phyloP scores from a whole-genome alignment of 2,329 filamentous ascomycete genomes.

The Exophiala dermatitidis region DNA sequence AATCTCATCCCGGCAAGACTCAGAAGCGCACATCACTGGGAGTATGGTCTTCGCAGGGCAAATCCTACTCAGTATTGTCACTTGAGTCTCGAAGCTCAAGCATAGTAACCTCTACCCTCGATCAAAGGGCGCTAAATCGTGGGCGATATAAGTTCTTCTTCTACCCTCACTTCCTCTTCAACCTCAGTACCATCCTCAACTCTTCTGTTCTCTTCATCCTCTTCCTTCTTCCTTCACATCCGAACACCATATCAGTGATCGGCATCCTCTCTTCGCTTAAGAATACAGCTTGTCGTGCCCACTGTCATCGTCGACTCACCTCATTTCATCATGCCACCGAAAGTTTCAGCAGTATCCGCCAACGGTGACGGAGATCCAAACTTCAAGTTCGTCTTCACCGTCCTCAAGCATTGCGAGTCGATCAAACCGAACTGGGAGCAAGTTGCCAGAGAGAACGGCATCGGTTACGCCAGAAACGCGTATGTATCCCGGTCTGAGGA shows the following conservation, averaged over 20 bases:
- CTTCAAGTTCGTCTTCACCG: conserved; percentile 16
- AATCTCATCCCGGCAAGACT: too few species aligned
- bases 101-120: too few species aligned
- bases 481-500: conserved; percentile 1
- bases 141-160: neutral
- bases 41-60: too few species aligned
- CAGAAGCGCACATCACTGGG: too few species aligned
- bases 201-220: neutral
- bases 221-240: neutral
- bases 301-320: neutral
- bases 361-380: neutral
- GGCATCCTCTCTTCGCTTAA: too few species aligned
- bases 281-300: too few species aligned
- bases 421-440: conserved; percentile 18
- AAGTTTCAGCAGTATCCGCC: neutral
- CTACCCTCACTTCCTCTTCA: neutral
- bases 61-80: too few species aligned
- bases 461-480: conserved; percentile 18
- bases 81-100: too few species aligned
- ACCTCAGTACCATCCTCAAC: neutral
- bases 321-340: conserved; percentile 7
- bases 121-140: neutral
- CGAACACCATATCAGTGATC: neutral
- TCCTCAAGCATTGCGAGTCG: conserved; percentile 13
- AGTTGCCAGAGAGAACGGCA: conserved; percentile 18